A percentile compares a stretch with the other conserved stretches of the same genome.
Conservation (phyloP, 2,329 filamentous ascomycete species). For the Trichoderma sp. region DNA sequence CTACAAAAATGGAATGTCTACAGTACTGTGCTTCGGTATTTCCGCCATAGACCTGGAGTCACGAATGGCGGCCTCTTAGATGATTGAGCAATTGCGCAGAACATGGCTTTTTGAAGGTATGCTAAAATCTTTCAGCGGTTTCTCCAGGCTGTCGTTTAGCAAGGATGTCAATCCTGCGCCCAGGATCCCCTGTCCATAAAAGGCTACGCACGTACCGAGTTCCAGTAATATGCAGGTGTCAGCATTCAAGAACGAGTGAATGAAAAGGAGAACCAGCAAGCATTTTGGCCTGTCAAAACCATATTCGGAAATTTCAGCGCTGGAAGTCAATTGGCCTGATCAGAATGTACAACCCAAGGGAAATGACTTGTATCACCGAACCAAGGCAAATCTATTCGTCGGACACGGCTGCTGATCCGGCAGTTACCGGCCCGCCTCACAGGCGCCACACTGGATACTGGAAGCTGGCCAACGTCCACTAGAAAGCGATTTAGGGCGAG, state of each 20-base stretch:
- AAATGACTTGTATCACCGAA: background rate
- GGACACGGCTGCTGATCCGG: background rate
- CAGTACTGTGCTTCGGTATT: background rate
- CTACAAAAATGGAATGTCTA: background rate
- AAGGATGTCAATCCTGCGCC: background rate
- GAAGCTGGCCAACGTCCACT: background rate
- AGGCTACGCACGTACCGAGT: background rate
- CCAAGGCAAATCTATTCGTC: background rate
- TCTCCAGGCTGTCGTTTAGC: background rate
- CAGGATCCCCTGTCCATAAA: background rate
- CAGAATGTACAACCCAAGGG: background rate
- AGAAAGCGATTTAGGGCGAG: background rate
- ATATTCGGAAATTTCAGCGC: background rate
- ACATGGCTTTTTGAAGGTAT: background rate
- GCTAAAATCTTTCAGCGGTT: background rate
- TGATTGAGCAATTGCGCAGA: background rate
- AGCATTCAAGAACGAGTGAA: background rate
- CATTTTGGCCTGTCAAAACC: background rate
- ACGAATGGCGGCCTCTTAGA: background rate
- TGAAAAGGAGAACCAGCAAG: background rate
- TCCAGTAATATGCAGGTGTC: background rate
- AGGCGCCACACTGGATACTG: background rate
- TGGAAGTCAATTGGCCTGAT: background rate
- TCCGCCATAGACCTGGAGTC: background rate
- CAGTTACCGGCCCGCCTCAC: background rate